Percentiles rank a stretch among this genome's conserved stretches.
phyloP scores from a whole-genome alignment of 2,329 filamentous ascomycete genomes.

The Fusarium sulawesiense region DNA sequence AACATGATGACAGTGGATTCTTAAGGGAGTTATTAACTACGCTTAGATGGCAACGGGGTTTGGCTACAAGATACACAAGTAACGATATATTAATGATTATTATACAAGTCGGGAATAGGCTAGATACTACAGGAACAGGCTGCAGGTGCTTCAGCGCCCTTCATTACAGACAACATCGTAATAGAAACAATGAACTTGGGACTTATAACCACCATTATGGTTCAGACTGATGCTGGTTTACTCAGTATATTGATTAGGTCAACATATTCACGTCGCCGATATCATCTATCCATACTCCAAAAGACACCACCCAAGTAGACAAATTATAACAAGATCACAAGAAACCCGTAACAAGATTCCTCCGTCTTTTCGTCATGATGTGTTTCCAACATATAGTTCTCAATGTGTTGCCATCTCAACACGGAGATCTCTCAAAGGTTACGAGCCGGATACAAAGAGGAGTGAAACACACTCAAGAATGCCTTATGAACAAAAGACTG shows the following conservation, averaged over 20 bases:
- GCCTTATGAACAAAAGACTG: conserved; percentile 21
- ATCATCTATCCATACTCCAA: conserved; percentile 44
- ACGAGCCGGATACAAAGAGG: conserved; percentile 22
- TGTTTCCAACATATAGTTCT: neutral
- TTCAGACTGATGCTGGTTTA: conserved; percentile 16
- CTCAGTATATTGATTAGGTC: conserved; percentile 32
- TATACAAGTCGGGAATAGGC: neutral
- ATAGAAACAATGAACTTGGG: neutral
- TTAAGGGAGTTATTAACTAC: conserved; percentile 65
- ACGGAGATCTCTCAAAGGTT: conserved; percentile 4
- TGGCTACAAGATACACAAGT: conserved; percentile 21
- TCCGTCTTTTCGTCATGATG: conserved; percentile 4
- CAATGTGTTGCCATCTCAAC: conserved; percentile 12
- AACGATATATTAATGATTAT: conserved; percentile 30
- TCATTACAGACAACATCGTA: neutral
- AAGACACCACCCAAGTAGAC: conserved; percentile 16
- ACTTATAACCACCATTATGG: neutral
- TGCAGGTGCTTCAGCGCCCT: neutral
- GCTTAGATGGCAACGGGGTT: conserved; percentile 17
- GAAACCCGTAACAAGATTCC: conserved; percentile 20
- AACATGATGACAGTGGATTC: conserved; percentile 68
- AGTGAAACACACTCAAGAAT: conserved; percentile 25
- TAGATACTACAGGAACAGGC: neutral
- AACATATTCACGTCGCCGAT: conserved; percentile 43
- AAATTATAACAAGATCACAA: conserved; percentile 12